Evolutionary conservation across 2,329 filamentous ascomycete species (phyloP), one percentile per base, ranked within the genome.

Genomic region (Colletotrichum phormii): DNA sequence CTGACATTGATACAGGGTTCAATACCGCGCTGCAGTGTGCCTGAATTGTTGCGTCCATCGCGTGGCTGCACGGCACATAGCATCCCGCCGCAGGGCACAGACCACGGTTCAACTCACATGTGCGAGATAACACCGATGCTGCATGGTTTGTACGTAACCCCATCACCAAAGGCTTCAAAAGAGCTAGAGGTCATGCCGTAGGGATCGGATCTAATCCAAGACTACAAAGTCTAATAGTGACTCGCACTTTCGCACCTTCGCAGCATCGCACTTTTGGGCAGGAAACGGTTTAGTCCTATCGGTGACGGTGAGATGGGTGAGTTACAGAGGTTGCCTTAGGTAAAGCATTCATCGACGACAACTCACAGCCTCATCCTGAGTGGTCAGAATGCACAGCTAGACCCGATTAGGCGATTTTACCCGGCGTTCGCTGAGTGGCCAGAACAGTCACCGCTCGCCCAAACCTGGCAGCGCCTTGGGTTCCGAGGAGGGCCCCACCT

Each of bases 381-480:
- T 58, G 15, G 51, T 7, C 15, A n/a, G 5, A 22, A 3, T 37
- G 18, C 1, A 6, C 0, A 5, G 18, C 65, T 58, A 67, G 55
- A 6, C 70, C 42, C 15, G 33, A 69, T 59, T 15, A 46, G 46
- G 54, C 7, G 63, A 55, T 15, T 64, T 51, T 72, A 64, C 33
- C 59, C 70, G 70, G 57, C 12, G 3, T 9, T 12, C 26, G 5
- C 15, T 64, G 62, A 29, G 7, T 35, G 11, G 46, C 15, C n/a
- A 42, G 53, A 12, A 15, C 33, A 13, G 69, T 59, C 9, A 69
- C 42, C 42, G 59, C 37, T 42, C 49, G 46, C 29, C 69, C 58
- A 64, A 68, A 51, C 42, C 42, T 69, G n/a, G 37, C 37, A 42
- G 37, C 37, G 37, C 5, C 37, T 42, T 15, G 15, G 15, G 59